These are phyloP conservation scores for Beauveria varroae DNA, from an alignment of 2,329 filamentous ascomycete genomes.

Conservation along the genomic window DNA sequence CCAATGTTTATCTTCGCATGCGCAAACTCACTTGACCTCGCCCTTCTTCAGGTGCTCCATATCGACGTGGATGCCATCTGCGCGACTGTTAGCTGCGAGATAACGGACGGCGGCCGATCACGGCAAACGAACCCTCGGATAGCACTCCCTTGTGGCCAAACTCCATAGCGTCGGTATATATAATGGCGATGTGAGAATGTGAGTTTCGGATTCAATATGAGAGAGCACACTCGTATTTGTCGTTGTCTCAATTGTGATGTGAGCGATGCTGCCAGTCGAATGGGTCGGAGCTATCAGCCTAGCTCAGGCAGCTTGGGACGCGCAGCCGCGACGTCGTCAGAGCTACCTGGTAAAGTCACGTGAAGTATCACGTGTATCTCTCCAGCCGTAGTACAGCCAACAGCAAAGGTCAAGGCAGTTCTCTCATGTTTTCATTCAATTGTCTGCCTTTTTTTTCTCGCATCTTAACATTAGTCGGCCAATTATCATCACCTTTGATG, in stretches of 20 bases:
- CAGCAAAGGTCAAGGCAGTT: background rate
- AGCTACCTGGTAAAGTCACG: constrained; percentile 9
- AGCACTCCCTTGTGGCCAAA: constrained; percentile 55
- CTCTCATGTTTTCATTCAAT: background rate
- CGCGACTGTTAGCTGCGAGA: constrained; percentile 16
- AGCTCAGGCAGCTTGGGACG: constrained; percentile 15
- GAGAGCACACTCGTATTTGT: background rate
- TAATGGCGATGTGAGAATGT: background rate
- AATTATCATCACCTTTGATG: background rate
- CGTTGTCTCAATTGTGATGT: constrained; percentile 5
- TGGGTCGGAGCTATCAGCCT: constrained; percentile 8
- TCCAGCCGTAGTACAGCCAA: background rate
- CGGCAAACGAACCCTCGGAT: constrained; percentile 48
- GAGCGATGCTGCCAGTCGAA: background rate
- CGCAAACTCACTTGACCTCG: constrained; percentile 80
- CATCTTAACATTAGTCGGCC: background rate
- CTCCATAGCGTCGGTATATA: constrained; percentile 42
- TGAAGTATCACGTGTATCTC: constrained; percentile 3
- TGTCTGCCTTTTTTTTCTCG: background rate
- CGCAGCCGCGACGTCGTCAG: constrained; percentile 11
- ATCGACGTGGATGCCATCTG: constrained; percentile 98
- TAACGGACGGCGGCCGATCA: constrained; percentile 15
- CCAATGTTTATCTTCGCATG: background rate
- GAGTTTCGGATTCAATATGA: background rate
- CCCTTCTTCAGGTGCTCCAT: constrained; percentile 99